Percentiles rank a stretch among this genome's conserved stretches.
Conservation (phyloP, 2,329 filamentous ascomycete genomes). For the Aspergillus latus region DNA sequence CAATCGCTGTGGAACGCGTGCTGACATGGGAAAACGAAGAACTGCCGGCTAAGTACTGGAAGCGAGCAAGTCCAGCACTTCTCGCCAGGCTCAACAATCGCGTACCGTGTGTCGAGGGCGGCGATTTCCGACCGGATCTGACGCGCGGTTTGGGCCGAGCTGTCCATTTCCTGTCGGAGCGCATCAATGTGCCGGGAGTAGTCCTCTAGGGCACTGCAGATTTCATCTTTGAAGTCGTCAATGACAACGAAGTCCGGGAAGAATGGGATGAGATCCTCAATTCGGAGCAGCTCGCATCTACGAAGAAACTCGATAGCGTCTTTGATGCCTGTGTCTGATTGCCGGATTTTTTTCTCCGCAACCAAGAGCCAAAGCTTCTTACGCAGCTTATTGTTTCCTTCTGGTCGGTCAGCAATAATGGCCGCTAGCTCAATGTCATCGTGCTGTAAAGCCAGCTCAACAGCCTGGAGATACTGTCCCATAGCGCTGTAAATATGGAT, state of each 20-base stretch:
- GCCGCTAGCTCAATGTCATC: slow-evolving; percentile 86
- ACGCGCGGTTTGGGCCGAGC: slow-evolving; percentile 79
- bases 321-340: slow-evolving; percentile 81
- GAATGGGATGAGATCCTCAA: slow-evolving; percentile 96
- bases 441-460: slow-evolving; percentile 87
- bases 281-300: slow-evolving; percentile 84
- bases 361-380: slow-evolving; percentile 97
- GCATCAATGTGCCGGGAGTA: slow-evolving; percentile 88
- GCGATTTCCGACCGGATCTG: slow-evolving; percentile 91
- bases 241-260: slow-evolving; percentile 99
- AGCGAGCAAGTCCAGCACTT: slow-evolving; percentile 86
- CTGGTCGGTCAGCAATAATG: slow-evolving; percentile 79
- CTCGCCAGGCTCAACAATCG: slow-evolving; percentile 94
- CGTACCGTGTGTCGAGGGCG: slow-evolving; percentile 82
- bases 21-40: slow-evolving; percentile 98
- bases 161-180: slow-evolving; percentile 92
- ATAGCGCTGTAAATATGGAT: slow-evolving; percentile 98
- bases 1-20: slow-evolving; percentile 98
- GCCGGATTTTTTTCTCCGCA: slow-evolving; percentile 85
- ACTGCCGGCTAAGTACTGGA: slow-evolving; percentile 83
- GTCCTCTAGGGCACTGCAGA: slow-evolving; percentile 88
- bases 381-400: slow-evolving; percentile 73
- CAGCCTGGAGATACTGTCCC: slow-evolving; percentile 89
- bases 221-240: slow-evolving; percentile 98
- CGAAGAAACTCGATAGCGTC: slow-evolving; percentile 90